phyloP scores from a whole-genome alignment of 1,284 basidiomycete species.

The Inonotus obliquus region DNA sequence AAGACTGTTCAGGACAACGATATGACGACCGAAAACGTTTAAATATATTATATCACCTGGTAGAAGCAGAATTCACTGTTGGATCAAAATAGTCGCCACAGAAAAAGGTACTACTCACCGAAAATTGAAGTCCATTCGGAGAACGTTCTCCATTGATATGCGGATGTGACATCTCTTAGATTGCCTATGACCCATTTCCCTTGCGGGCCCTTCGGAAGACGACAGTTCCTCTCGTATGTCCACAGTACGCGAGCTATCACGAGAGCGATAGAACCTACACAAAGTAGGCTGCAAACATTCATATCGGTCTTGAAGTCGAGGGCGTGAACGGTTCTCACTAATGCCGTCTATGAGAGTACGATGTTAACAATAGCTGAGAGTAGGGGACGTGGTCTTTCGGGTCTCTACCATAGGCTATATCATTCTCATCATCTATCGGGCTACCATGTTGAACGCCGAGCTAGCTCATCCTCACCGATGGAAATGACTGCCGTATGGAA shows the following conservation, averaged over 20 bases:
- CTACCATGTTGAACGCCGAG: too few species aligned
- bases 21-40: constrained; percentile 30
- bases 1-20: constrained; percentile 34
- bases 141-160: constrained; percentile 51
- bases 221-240: too few species aligned
- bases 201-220: constrained; percentile 45
- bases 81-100: not conserved
- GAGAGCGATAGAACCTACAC: not conserved
- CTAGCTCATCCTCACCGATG: too few species aligned
- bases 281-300: not conserved
- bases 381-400: too few species aligned
- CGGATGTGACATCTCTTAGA: constrained; percentile 49
- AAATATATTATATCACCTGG: constrained; percentile 30
- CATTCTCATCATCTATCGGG: too few species aligned
- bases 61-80: not conserved
- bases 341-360: too few species aligned
- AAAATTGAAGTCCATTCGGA: constrained; percentile 47
- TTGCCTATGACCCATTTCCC: constrained; percentile 49
- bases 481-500: too few species aligned
- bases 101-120: constrained; percentile 31
- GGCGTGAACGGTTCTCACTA: too few species aligned
- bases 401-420: too few species aligned
- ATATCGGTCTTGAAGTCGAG: not conserved
- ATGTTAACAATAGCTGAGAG: too few species aligned
- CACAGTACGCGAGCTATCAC: not conserved